Conservation (phyloP, 306 rosid species). For the Mimosa pudica region DNA sequence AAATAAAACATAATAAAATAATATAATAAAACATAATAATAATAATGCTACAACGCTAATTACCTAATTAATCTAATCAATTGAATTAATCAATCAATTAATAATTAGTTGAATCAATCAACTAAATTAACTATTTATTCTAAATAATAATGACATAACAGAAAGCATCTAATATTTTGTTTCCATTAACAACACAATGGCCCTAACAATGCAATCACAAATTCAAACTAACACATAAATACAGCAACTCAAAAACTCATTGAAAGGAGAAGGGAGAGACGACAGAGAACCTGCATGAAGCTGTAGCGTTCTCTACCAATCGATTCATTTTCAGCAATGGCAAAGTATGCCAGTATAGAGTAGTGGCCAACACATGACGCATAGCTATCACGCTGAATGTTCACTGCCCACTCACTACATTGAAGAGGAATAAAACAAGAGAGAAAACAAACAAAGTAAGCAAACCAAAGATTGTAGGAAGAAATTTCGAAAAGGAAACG, state of each 20-base stretch:
- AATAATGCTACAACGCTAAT: no score
- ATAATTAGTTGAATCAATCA: no score
- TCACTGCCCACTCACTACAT: constrained; percentile 92
- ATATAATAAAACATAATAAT: no score
- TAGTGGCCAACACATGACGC: constrained; percentile 93
- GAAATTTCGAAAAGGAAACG: not conserved
- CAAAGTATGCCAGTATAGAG: constrained; percentile 70
- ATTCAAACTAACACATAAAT: not conserved
- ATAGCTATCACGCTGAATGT: constrained; percentile 96
- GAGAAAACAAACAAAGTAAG: not conserved
- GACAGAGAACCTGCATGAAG: constrained; percentile 77
- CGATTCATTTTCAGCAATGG: constrained; percentile 93
- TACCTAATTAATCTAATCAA: no score
- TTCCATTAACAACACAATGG: not conserved
- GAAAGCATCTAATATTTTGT: not conserved
- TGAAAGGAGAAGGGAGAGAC: not conserved
- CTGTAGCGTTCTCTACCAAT: constrained; percentile 90
- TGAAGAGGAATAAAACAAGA: not conserved
- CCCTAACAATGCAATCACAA: constrained; percentile 12
- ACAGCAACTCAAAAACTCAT: not conserved
- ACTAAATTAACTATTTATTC: no score
- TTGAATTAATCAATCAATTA: no score
- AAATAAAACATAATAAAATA: no score
- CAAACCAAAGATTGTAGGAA: not conserved
- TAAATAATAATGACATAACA: not conserved